These are phyloP conservation scores for Aspergillus asperescens DNA, from an alignment of 495 filamentous ascomycete genomes.

Conservation along the genomic window DNA sequence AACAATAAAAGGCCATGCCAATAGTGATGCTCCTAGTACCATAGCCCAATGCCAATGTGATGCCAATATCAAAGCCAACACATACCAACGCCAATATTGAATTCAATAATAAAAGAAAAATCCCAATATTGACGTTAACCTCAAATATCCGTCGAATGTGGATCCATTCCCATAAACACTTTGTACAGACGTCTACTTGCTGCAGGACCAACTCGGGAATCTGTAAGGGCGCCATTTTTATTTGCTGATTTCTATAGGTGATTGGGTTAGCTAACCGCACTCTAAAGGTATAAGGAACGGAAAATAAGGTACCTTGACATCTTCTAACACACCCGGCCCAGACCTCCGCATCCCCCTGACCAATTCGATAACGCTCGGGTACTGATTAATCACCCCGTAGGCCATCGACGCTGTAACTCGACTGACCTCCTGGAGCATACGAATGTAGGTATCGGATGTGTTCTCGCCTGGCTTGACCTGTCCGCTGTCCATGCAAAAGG, in stretches of 20 bases:
- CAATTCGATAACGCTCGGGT: slow-evolving; percentile 53
- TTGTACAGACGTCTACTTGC: slow-evolving; percentile 69
- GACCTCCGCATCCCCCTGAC: slow-evolving; percentile 52
- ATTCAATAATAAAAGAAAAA: slow-evolving; percentile 27
- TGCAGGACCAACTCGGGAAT: slow-evolving; percentile 60
- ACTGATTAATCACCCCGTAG: slow-evolving; percentile 60
- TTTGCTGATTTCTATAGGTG: slow-evolving; percentile 55
- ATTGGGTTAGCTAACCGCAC: not conserved
- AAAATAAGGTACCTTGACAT: slow-evolving; percentile 43
- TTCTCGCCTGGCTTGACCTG: slow-evolving; percentile 72
- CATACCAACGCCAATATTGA: not conserved
- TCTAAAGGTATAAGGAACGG: no score
- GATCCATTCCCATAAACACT: slow-evolving; percentile 66
- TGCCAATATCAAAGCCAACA: not conserved
- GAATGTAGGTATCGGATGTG: slow-evolving; percentile 62
- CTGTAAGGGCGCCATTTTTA: slow-evolving; percentile 59
- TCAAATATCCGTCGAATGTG: slow-evolving; percentile 61
- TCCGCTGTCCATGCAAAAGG: slow-evolving; percentile 79
- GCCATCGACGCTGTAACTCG: slow-evolving; percentile 71
- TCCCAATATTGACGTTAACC: slow-evolving; percentile 23
- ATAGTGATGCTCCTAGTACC: not conserved
- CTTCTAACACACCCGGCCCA: slow-evolving; percentile 57
- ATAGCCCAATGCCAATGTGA: no score
- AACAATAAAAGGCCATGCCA: not conserved
- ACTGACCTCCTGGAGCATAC: slow-evolving; percentile 73